Evolutionary conservation across 179 eudicot species (phyloP).

Genomic region (Corrigiola litoralis): DNA sequence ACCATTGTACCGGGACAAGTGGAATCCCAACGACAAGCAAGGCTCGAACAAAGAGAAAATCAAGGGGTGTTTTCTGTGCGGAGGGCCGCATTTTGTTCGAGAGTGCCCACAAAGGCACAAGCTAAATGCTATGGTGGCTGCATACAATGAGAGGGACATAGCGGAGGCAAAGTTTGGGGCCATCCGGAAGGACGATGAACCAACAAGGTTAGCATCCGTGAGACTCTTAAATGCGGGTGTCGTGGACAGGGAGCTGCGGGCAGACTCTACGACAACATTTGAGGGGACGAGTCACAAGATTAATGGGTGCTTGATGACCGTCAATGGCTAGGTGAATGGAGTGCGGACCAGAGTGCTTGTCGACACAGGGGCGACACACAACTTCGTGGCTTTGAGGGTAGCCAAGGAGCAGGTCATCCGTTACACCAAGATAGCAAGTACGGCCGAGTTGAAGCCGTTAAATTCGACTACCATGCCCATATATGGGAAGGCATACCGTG

Average conservation of each 20-base stretch:
- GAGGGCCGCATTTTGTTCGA: constrained; percentile 5
- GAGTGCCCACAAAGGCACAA: not conserved
- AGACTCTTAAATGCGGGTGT: not conserved
- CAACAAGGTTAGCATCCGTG: not conserved
- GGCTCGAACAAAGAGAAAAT: not conserved
- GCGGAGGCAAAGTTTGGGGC: not conserved
- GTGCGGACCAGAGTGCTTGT: not conserved
- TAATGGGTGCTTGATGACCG: not conserved
- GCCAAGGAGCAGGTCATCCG: too few species aligned
- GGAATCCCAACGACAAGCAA: not conserved
- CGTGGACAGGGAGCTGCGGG: not conserved
- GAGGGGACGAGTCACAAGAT: too few species aligned
- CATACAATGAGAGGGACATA: not conserved
- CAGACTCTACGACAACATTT: too few species aligned
- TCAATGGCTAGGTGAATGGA: not conserved
- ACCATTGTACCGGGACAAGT: not conserved
- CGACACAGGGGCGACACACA: not conserved
- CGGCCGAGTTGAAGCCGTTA: too few species aligned
- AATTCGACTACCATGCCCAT: too few species aligned
- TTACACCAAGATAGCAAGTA: too few species aligned
- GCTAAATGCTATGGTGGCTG: not conserved
- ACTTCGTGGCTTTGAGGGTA: not conserved
- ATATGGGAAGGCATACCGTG: too few species aligned
- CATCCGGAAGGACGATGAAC: not conserved
- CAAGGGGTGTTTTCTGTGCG: not conserved